phyloP scores from a whole-genome alignment of 2,329 filamentous ascomycete species.

The Fusarium fujikuroi region DNA sequence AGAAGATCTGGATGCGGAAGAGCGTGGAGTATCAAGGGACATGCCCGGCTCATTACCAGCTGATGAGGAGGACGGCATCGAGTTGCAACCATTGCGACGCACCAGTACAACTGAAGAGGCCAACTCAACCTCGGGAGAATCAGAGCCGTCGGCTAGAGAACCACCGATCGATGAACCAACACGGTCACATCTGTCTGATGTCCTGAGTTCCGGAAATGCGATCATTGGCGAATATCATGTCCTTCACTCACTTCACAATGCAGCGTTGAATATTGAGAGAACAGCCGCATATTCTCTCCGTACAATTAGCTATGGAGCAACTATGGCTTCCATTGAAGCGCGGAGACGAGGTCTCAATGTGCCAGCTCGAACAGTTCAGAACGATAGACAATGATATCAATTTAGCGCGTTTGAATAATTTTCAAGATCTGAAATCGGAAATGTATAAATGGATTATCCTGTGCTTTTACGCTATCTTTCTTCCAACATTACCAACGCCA shows the following conservation, averaged over 20 bases:
- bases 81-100: constrained; percentile 54
- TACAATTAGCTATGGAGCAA: constrained; percentile 65
- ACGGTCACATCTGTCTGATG: constrained; percentile 56
- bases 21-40: constrained; percentile 61
- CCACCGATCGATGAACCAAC: constrained; percentile 45
- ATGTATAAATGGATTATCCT: constrained; percentile 35
- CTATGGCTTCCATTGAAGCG: constrained; percentile 63
- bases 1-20: constrained; percentile 67
- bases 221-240: constrained; percentile 65
- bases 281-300: constrained; percentile 63
- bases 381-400: constrained; percentile 33
- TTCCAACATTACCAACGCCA: constrained; percentile 93
- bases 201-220: constrained; percentile 65
- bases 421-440: constrained; percentile 12
- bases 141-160: constrained; percentile 43
- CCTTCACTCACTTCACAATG: constrained; percentile 59
- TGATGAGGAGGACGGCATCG: constrained; percentile 57
- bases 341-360: constrained; percentile 49
- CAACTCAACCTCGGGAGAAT: constrained; percentile 42
- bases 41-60: constrained; percentile 48
- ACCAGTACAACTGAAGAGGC: constrained; percentile 40
- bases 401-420: neutral
- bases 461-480: constrained; percentile 75
- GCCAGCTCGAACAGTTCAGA: constrained; percentile 32
- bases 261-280: constrained; percentile 58